Evolutionary conservation across 2,329 filamentous ascomycete species (phyloP), one percentile per base, ranked within the genome.

Genomic region (Penicillium digitatum): DNA sequence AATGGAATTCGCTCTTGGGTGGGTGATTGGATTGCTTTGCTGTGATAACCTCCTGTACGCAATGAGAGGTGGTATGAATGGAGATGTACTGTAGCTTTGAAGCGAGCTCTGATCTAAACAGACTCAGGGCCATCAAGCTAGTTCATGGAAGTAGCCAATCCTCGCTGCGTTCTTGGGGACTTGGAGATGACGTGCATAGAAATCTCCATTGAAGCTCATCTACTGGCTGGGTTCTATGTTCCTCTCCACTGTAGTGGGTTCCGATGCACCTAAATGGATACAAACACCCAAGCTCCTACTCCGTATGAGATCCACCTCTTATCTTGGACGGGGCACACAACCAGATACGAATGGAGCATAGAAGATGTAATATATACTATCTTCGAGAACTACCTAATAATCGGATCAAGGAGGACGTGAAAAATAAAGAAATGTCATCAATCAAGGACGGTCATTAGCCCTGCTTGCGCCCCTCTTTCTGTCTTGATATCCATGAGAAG

Each of bases 391-490:
- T 52, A 44, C 40, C 39, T 40, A 56, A 51, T 52, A 52, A 52
- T 26, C 9, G 27, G 24, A 24, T 38, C 31, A 52, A 48, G 38
- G 24, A 26, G 6, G 24, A 26, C 3, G 42, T 10, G 18, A 57
- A 55, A 40, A 56, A 53, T 53, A 43, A 52, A 59, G 29, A 60
- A 43, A 35, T 47, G 55, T 62, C 50, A 60, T 60, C 51, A 54
- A 57, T 61, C 43, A 38, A 56, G 52, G 35, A 56, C 50, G 47
- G 57, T 65, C 62, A 64, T 64, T 58, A 61, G 53, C 50, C 54
- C 52, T 55, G 52, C 44, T 27, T 45, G 48, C 51, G 57, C 48
- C 52, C 35, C 54, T 26, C 20, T 51, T 57, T 61, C 52, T 58
- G 60, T 56, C 49, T 51, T 44, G 45, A 57, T 52, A 55, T 51